Evolutionary conservation across 352 stramenopile species (phyloP).

Genomic region (Globisporangium carolinianum): DNA sequence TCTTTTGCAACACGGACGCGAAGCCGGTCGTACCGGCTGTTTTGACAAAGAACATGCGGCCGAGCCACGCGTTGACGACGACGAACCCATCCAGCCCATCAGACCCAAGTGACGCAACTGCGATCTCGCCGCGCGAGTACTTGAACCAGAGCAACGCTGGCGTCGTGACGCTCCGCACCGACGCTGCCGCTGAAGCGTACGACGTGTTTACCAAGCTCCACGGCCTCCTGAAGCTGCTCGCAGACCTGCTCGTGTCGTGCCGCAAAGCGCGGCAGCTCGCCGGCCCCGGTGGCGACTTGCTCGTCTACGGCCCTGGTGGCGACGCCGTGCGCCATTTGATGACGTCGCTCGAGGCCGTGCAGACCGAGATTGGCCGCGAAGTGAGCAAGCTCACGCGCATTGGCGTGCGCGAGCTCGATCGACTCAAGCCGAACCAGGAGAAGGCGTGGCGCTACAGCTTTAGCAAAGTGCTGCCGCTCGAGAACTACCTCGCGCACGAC

Average conservation of each 20-base stretch:
- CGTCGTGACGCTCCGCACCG: slow-evolving; percentile 57
- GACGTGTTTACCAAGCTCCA: slow-evolving; percentile 74
- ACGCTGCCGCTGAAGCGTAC: slow-evolving; percentile 49
- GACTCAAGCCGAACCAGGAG: slow-evolving; percentile 82
- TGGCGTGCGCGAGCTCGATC: slow-evolving; percentile 75
- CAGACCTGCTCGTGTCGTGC: slow-evolving; percentile 78
- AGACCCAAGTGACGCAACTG: slow-evolving; percentile 27
- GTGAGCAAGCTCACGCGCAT: slow-evolving; percentile 76
- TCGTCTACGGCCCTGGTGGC: slow-evolving; percentile 79
- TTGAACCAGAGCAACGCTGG: slow-evolving; percentile 70
- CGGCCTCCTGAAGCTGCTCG: slow-evolving; percentile 70
- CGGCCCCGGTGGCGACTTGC: slow-evolving; percentile 69
- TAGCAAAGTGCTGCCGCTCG: slow-evolving; percentile 73
- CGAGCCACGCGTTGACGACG: slow-evolving; percentile 29
- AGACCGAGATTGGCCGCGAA: slow-evolving; percentile 67
- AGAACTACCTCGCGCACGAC: slow-evolving; percentile 80
- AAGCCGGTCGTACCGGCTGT: slow-evolving; percentile 60
- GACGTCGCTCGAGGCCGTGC: slow-evolving; percentile 75
- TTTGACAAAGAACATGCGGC: slow-evolving; percentile 25
- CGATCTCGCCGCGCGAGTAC: slow-evolving; percentile 56
- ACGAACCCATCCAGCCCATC: slow-evolving; percentile 8
- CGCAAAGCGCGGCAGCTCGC: slow-evolving; percentile 76
- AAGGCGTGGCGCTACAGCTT: slow-evolving; percentile 83
- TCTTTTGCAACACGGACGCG: slow-evolving; percentile 66
- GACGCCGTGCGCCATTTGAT: slow-evolving; percentile 79